phyloP scores from a whole-genome alignment of 768 basidiomycete species.

The Kwoniella dejecticola region DNA sequence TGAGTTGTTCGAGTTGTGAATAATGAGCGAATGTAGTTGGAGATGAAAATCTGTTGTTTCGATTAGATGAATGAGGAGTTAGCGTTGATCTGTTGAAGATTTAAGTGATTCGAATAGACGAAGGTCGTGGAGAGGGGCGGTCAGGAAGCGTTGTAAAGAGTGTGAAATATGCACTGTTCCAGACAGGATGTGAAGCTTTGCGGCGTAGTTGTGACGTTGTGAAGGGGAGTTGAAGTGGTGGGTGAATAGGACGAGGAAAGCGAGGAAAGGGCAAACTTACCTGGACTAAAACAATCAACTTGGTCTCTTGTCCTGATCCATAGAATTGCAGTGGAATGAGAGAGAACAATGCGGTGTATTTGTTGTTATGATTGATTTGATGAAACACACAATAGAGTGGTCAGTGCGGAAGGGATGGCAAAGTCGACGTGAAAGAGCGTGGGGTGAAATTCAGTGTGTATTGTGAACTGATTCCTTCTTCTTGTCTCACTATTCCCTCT shows the following conservation, averaged over 20 bases:
- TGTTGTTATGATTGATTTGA: not conserved
- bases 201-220: not conserved
- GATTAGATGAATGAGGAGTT: not conserved
- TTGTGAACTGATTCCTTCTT: not conserved
- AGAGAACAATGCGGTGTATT: not conserved
- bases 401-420: not conserved
- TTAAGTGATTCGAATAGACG: not conserved
- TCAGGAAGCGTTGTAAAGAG: too few relatives aligned
- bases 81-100: not conserved
- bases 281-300: not conserved
- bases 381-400: not conserved
- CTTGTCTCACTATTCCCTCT: too few relatives aligned
- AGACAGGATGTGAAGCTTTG: not conserved
- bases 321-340: not conserved
- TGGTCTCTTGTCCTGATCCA: not conserved
- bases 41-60: not conserved
- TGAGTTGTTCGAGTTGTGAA: constrained; percentile 3
- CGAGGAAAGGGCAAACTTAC: not conserved
- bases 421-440: not conserved
- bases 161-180: not conserved
- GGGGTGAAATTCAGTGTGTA: not conserved
- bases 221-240: not conserved
- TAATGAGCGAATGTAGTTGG: constrained; percentile 6
- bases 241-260: too few relatives aligned
- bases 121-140: not conserved